Evolutionary conservation across 441 rosid species (phyloP).

Genomic region (Omphalea diandra): DNA sequence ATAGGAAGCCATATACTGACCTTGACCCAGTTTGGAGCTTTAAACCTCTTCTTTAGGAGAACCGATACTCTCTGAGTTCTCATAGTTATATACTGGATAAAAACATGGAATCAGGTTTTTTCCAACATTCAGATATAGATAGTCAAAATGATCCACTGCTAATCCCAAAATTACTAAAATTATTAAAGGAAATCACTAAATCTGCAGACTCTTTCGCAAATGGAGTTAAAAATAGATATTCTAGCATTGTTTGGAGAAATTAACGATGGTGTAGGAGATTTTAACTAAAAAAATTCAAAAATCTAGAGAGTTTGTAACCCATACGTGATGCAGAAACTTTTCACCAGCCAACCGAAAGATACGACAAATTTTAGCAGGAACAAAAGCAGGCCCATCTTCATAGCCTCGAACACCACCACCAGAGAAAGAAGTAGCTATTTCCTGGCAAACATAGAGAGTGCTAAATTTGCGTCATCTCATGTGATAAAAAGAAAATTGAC

Average conservation of each 20-base stretch:
- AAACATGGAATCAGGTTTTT: slow-evolving; percentile 22
- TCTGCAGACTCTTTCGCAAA: not conserved
- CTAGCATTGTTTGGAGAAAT: not conserved
- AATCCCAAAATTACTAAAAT: not conserved
- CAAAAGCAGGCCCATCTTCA: slow-evolving; percentile 78
- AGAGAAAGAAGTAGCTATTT: slow-evolving; percentile 80
- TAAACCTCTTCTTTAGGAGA: slow-evolving; percentile 89
- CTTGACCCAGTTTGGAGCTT: slow-evolving; percentile 98
- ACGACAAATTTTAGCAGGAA: slow-evolving; percentile 89
- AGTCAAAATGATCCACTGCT: not conserved
- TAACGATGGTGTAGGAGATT: not conserved
- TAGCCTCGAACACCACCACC: slow-evolving; percentile 60
- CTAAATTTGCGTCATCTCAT: not conserved
- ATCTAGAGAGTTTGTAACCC: slow-evolving; percentile 20
- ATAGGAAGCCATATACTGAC: slow-evolving; percentile 41
- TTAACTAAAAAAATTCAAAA: slow-evolving; percentile 8
- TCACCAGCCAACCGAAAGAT: slow-evolving; percentile 79
- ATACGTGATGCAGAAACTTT: slow-evolving; percentile 83
- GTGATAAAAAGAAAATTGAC: slow-evolving; percentile 10
- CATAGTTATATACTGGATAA: slow-evolving; percentile 67
- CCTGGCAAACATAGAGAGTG: slow-evolving; percentile 62
- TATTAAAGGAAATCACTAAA: not conserved
- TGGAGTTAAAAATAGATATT: no score
- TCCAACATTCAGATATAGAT: slow-evolving; percentile 18
- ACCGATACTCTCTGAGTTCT: slow-evolving; percentile 82